Evolutionary conservation across 768 basidiomycete species (phyloP), one percentile per base, ranked within the genome.

Genomic region (Peribolospora baueri): DNA sequence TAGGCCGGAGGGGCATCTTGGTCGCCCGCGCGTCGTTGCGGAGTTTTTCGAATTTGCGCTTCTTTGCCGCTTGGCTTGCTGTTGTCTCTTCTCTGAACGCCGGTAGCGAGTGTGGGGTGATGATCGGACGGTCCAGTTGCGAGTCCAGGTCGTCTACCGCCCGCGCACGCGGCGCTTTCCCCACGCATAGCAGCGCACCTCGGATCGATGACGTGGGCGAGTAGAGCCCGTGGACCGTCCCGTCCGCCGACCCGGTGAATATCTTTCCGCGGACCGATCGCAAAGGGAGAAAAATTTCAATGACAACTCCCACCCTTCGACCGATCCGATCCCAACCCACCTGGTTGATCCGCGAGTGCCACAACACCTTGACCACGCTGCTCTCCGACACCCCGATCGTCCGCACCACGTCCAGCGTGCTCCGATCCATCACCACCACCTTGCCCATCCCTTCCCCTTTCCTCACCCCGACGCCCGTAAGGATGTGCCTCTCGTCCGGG

Each of bases 261-360:
- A 98, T 84, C 82, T 25, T 97, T 67, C 13, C 3, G 42, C 36
- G 42, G 6, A 45, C 14, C 7, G 13, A 37, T 14, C 10, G 38
- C 39, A 55, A 45, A 8, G 3, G 38, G 8, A 37, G 5, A 42
- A 10, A 37, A 5, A 9, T 37, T 49, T 46, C 3, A 13, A 11
- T 10, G 43, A 56, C 45, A 56, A 58, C 48, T 46, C 52, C 57
- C 45, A 59, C 52, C 40, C 38, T 38, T 40, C 37, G n/a, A 39
- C 54, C 48, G 50, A 47, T 7, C 3, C 41, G 46, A 42, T 46
- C 25, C 43, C 11, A 38, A 65, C 79, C 61, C 59, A 83, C 85
- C 75, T 93, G 86, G 71, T 98, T 98, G 73, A 98, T 97, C 68
- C 84, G 85, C 5, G 84, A 77, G 70, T 95, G 93, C 93, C 93